A percentile compares a stretch with the other conserved stretches of the same genome.
Conservation (phyloP, 805 yeast species). For the Metschnikowia continentalis region DNA sequence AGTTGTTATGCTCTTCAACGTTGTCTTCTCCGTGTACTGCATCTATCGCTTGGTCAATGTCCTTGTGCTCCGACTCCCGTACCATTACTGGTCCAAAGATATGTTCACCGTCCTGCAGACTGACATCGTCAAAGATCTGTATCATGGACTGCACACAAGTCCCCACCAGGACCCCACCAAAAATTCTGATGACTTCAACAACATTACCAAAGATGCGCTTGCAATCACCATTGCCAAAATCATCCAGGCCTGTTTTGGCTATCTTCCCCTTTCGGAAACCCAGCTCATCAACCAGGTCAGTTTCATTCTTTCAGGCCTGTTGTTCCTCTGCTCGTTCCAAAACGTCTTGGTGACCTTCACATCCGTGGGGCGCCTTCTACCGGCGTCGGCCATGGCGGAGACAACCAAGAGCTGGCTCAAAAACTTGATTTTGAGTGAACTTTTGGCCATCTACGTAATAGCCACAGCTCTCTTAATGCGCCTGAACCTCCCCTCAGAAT, state of each 20-base stretch:
- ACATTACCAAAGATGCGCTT: conserved; percentile 39
- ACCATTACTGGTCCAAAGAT: conserved; percentile 11
- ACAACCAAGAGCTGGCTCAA: conserved; percentile 28
- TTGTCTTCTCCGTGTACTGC: conserved; percentile 45
- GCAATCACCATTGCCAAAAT: conserved; percentile 47
- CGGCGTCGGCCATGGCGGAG: conserved; percentile 18
- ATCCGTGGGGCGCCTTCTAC: conserved; percentile 39
- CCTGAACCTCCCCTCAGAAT: conserved; percentile 43
- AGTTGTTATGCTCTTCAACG: conserved; percentile 15
- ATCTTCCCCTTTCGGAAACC: conserved; percentile 31
- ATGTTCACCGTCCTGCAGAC: no score
- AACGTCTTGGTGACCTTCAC: conserved; percentile 60
- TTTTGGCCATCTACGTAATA: conserved; percentile 48
- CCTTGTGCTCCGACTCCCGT: conserved; percentile 39
- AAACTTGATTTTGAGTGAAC: conserved; percentile 39
- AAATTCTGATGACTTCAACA: conserved; percentile 8
- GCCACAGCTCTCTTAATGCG: conserved; percentile 50
- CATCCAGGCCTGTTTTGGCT: conserved; percentile 23
- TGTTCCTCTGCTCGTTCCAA: conserved; percentile 61
- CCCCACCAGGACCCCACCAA: no score
- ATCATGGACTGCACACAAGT: no score
- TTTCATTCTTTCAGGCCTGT: conserved; percentile 51
- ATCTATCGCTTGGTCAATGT: conserved; percentile 44
- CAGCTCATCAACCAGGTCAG: conserved; percentile 44
- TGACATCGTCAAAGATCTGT: no score